Percentiles rank a stretch among this genome's conserved stretches.
phyloP scores from a whole-genome alignment of 2,329 filamentous ascomycete species.

The Pseudopithomyces maydicus region DNA sequence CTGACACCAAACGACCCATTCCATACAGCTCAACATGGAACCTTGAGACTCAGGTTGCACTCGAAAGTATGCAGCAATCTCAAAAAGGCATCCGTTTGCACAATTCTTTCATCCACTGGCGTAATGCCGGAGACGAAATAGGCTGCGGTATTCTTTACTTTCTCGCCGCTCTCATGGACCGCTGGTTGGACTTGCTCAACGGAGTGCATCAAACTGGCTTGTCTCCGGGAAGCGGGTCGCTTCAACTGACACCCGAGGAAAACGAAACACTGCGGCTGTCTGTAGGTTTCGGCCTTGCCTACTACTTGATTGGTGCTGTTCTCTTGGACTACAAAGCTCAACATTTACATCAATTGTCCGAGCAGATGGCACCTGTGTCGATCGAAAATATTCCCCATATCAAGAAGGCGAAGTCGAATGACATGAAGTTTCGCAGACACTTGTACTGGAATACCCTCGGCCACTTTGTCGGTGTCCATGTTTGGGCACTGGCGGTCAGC shows the following conservation, averaged over 20 bases:
- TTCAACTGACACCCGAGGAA: constrained; percentile 3
- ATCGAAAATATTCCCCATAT: constrained; percentile 51
- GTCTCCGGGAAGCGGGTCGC: constrained; percentile 1
- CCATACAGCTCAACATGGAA: constrained; percentile 64
- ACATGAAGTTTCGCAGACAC: constrained; percentile 52
- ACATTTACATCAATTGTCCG: constrained; percentile 53
- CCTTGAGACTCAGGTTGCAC: constrained; percentile 60
- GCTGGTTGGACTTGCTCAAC: constrained; percentile 58
- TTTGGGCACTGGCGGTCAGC: constrained; percentile 59
- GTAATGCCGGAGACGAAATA: constrained; percentile 61
- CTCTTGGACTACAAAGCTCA: constrained; percentile 61
- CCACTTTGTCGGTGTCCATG: constrained; percentile 57
- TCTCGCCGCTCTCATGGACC: constrained; percentile 60
- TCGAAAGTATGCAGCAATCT: constrained; percentile 58
- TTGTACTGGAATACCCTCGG: constrained; percentile 58
- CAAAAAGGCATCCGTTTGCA: constrained; percentile 62
- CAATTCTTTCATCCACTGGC: constrained; percentile 63
- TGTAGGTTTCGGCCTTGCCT: constrained; percentile 61
- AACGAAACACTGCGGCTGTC: constrained; percentile 51
- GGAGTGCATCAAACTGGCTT: constrained; percentile 51
- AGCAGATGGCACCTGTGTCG: constrained; percentile 47
- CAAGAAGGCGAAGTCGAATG: constrained; percentile 50
- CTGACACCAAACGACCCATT: constrained; percentile 55
- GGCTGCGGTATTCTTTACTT: constrained; percentile 62
- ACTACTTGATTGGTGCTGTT: constrained; percentile 63